Conservation (phyloP, 495 filamentous ascomycete genomes). For the Pyronema domesticum region DNA sequence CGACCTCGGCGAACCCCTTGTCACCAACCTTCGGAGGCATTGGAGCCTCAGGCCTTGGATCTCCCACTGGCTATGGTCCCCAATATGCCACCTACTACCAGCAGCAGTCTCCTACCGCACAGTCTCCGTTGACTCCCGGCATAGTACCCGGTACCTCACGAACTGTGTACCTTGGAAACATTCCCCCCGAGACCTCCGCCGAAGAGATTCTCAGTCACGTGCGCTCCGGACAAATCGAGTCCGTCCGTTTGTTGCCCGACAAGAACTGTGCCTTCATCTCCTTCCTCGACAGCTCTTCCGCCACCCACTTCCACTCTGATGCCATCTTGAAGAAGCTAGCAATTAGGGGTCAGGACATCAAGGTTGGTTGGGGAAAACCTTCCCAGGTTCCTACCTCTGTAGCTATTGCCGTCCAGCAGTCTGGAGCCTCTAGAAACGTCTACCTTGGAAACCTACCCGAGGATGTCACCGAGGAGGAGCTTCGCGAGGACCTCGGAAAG, state of each 20-base stretch:
- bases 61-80: constrained; percentile 20
- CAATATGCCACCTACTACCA: constrained; percentile 24
- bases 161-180: constrained; percentile 94
- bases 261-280: constrained; percentile 99
- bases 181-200: constrained; percentile 90
- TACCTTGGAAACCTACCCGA: constrained; percentile 89
- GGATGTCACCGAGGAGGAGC: constrained; percentile 73
- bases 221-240: constrained; percentile 94
- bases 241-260: constrained; percentile 82
- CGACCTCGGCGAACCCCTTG: constrained; percentile 64
- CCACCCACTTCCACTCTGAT: constrained; percentile 97
- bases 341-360: constrained; percentile 96
- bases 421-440: constrained; percentile 92
- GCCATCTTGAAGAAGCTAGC: constrained; percentile 97
- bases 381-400: constrained; percentile 97
- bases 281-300: constrained; percentile 89
- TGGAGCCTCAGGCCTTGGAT: constrained; percentile 26
- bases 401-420: constrained; percentile 88
- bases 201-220: constrained; percentile 97
- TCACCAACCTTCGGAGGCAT: constrained; percentile 66
- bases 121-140: constrained; percentile 55
- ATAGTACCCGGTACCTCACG: constrained; percentile 80
- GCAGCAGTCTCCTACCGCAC: constrained; percentile 34
- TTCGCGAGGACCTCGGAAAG: constrained; percentile 88
- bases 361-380: constrained; percentile 97